A percentile compares a stretch with the other conserved stretches of the same genome.
Evolutionary conservation across 352 stramenopile genomes (phyloP).

Genomic region (Globisporangium emineosum): DNA sequence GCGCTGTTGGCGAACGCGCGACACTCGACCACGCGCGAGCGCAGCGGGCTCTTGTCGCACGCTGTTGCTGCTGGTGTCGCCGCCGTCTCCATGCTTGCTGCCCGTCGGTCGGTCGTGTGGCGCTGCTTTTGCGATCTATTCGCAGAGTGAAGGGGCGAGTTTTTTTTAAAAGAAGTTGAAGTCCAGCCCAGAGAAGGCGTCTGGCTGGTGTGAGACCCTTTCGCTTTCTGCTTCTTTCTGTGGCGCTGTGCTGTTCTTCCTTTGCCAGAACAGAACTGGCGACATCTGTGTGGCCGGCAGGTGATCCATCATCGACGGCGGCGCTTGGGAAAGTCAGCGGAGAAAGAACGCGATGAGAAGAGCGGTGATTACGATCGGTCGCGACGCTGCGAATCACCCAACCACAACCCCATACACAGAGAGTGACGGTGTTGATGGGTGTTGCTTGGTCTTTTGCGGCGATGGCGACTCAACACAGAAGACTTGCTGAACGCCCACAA

Average conservation of each 20-base stretch:
- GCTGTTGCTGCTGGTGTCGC: background rate
- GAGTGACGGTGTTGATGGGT: background rate
- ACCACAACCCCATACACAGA: background rate
- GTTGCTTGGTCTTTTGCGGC: too few species aligned
- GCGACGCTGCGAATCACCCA: background rate
- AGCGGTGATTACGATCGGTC: background rate
- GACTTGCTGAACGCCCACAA: too few species aligned
- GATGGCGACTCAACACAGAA: too few species aligned
- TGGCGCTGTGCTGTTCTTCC: too few species aligned
- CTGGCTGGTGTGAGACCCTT: background rate
- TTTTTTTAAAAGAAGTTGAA: background rate
- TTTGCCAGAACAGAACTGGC: background rate
- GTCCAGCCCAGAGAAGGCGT: background rate
- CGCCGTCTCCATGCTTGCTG: background rate
- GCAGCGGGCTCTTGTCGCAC: background rate
- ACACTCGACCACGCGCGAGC: slow-evolving; percentile 11
- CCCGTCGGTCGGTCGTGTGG: background rate
- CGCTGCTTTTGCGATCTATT: slow-evolving; percentile 1
- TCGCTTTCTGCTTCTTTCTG: background rate
- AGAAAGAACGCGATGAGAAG: slow-evolving; percentile 1
- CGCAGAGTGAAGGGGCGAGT: background rate
- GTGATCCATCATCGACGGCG: background rate
- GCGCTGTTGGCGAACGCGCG: slow-evolving; percentile 4
- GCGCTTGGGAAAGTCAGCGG: background rate
- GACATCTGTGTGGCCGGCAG: background rate